These are phyloP conservation scores for Tylopilus plumbeoviolaceoides DNA, from an alignment of 768 basidiomycete genomes.

Conservation along the genomic window DNA sequence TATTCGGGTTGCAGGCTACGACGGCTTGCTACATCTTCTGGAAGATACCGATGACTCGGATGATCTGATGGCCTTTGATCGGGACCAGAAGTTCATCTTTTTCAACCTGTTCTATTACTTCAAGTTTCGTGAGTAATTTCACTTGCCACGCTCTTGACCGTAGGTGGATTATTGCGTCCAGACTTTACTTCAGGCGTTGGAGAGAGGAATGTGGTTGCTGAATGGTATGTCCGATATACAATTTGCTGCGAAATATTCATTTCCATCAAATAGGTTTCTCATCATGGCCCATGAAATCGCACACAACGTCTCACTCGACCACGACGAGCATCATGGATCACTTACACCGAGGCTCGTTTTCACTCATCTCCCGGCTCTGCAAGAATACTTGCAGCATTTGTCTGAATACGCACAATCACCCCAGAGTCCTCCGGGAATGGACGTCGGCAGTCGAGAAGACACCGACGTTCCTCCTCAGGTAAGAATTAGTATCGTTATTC, in stretches of 20 bases:
- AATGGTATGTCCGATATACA: slow-evolving; percentile 7
- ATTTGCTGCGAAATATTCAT: neutral
- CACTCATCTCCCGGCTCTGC: neutral
- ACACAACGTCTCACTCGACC: slow-evolving; percentile 16
- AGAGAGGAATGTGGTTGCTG: slow-evolving; percentile 1
- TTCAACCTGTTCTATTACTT: slow-evolving; percentile 13
- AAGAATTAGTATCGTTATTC: neutral
- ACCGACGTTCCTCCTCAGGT: neutral
- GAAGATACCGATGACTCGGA: slow-evolving; percentile 16
- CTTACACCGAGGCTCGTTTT: neutral
- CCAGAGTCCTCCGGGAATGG: no score
- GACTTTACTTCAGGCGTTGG: neutral
- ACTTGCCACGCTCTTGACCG: no score
- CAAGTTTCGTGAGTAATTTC: slow-evolving; percentile 2
- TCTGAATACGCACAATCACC: neutral
- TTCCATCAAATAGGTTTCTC: slow-evolving; percentile 19
- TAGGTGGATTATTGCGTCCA: neutral
- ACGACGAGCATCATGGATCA: no score
- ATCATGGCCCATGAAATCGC: slow-evolving; percentile 29
- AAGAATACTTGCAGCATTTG: neutral
- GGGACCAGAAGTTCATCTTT: slow-evolving; percentile 10
- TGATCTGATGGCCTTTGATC: slow-evolving; percentile 17
- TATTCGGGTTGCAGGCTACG: neutral
- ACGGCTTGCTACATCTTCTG: slow-evolving; percentile 14
- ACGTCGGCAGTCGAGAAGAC: no score